Evolutionary conservation across 2,329 filamentous ascomycete species (phyloP).

Genomic region (Coniochaeta sp.): DNA sequence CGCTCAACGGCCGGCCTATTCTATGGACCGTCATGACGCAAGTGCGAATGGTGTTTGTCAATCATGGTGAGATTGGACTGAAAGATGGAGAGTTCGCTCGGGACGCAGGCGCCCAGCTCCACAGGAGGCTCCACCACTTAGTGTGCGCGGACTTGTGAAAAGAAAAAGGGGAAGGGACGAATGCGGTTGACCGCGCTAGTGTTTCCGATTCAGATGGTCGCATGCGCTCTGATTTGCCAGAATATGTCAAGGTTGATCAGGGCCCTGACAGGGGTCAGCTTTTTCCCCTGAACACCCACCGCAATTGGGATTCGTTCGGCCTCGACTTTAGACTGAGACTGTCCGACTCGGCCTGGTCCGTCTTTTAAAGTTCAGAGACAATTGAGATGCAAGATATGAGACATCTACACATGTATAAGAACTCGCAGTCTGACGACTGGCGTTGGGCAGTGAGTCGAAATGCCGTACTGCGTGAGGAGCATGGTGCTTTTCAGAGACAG

Average conservation of each 20-base stretch:
- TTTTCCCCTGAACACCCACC: constrained; percentile 3
- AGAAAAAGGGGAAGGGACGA: constrained; percentile 1
- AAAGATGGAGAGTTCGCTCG: not conserved
- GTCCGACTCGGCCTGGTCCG: not conserved
- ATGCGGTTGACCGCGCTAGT: constrained; percentile 25
- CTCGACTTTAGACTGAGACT: not conserved
- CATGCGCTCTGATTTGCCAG: constrained; percentile 17
- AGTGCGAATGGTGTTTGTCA: not conserved
- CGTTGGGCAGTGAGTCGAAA: too few species aligned
- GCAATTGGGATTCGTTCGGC: not conserved
- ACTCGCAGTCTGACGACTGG: too few species aligned
- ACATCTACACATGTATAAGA: not conserved
- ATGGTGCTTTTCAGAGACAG: too few species aligned
- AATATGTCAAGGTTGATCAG: constrained; percentile 5
- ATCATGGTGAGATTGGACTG: not conserved
- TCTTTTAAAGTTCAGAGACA: not conserved
- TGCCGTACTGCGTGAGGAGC: too few species aligned
- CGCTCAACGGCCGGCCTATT: not conserved
- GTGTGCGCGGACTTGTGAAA: not conserved
- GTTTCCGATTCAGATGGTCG: constrained; percentile 21
- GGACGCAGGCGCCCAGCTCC: not conserved
- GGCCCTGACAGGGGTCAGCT: constrained; percentile 4
- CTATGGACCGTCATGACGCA: not conserved
- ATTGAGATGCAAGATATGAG: not conserved
- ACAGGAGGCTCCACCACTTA: not conserved